A percentile compares a stretch with the other conserved stretches of the same genome.
These are phyloP conservation scores for Dianthus caryophyllus DNA, from an alignment of 148 eudicot species.

Conservation along the genomic window DNA sequence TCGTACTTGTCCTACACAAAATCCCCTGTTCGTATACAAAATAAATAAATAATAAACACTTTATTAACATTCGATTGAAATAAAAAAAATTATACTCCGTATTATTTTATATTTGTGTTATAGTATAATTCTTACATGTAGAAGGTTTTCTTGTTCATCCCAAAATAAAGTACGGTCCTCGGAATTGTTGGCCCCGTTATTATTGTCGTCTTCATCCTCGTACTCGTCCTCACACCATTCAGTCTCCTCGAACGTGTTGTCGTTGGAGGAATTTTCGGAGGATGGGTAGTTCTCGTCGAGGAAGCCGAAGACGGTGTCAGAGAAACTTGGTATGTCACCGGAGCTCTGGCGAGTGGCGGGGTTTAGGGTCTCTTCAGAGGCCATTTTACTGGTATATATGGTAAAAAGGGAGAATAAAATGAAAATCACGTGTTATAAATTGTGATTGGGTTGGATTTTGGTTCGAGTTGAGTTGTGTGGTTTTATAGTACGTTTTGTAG, in stretches of 20 bases:
- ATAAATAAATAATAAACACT: not conserved
- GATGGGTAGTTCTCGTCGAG: conserved; percentile 27
- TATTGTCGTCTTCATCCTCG: conserved; percentile 24
- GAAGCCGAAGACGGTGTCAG: conserved; percentile 53
- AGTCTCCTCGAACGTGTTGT: conserved; percentile 28
- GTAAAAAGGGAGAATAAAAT: not conserved
- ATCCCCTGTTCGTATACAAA: conserved; percentile 38
- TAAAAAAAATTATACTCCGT: too few relatives aligned
- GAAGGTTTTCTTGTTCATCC: conserved; percentile 39
- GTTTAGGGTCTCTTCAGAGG: not conserved
- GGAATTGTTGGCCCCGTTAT: not conserved
- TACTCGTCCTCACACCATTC: conserved; percentile 25
- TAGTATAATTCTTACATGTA: conserved; percentile 28
- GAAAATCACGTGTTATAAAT: not conserved
- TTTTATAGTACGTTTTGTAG: not conserved
- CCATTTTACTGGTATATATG: conserved; percentile 12
- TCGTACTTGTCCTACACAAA: conserved; percentile 49
- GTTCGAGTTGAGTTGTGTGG: not conserved
- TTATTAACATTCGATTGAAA: too few relatives aligned
- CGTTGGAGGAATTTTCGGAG: conserved; percentile 11
- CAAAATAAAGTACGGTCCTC: conserved; percentile 45
- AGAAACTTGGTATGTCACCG: conserved; percentile 31
- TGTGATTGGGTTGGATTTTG: not conserved
- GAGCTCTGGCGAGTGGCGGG: conserved; percentile 17
- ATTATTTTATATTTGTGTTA: too few relatives aligned